A percentile compares a stretch with the other conserved stretches of the same genome.
These are phyloP conservation scores for Ophiostoma himal-ulmi DNA, from an alignment of 2,329 filamentous ascomycete genomes.

Conservation along the genomic window DNA sequence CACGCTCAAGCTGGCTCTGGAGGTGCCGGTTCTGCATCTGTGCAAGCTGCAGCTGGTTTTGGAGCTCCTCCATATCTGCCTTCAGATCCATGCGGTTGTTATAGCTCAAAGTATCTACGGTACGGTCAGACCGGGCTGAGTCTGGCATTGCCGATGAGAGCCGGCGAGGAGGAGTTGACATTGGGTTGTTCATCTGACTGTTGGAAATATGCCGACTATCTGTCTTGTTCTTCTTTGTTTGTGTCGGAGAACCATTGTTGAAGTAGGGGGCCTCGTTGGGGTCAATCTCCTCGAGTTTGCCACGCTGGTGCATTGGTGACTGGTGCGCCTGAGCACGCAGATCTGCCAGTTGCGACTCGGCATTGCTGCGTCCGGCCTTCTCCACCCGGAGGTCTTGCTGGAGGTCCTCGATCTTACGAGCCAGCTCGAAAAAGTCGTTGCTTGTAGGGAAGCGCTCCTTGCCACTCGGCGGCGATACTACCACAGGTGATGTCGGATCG, in stretches of 20 bases:
- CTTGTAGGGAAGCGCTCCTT: slow-evolving; percentile 18
- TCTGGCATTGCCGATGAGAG: slow-evolving; percentile 60
- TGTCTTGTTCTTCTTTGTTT: slow-evolving; percentile 58
- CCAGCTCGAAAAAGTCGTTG: slow-evolving; percentile 60
- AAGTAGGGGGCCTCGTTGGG: slow-evolving; percentile 66
- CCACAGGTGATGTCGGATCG: slow-evolving; percentile 65
- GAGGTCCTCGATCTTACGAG: slow-evolving; percentile 79
- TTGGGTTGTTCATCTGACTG: slow-evolving; percentile 32
- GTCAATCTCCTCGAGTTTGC: slow-evolving; percentile 80
- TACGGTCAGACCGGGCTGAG: slow-evolving; percentile 77
- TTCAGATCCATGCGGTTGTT: slow-evolving; percentile 89
- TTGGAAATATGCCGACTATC: slow-evolving; percentile 61
- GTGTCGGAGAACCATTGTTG: slow-evolving; percentile 54
- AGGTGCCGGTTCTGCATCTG: slow-evolving; percentile 95
- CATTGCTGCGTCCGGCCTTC: slow-evolving; percentile 70
- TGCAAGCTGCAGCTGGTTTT: slow-evolving; percentile 87
- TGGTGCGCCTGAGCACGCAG: slow-evolving; percentile 57
- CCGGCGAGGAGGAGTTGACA: slow-evolving; percentile 62
- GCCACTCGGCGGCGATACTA: slow-evolving; percentile 49
- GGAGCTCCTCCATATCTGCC: slow-evolving; percentile 81
- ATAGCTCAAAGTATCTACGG: slow-evolving; percentile 73
- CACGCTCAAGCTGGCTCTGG: slow-evolving; percentile 76
- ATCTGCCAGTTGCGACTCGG: slow-evolving; percentile 75
- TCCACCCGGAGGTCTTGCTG: slow-evolving; percentile 83
- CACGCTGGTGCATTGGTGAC: slow-evolving; percentile 44